Percentiles rank a stretch among this genome's conserved stretches.
phyloP scores from a whole-genome alignment of 441 rosid genomes.

The Populus trichocarpa region DNA sequence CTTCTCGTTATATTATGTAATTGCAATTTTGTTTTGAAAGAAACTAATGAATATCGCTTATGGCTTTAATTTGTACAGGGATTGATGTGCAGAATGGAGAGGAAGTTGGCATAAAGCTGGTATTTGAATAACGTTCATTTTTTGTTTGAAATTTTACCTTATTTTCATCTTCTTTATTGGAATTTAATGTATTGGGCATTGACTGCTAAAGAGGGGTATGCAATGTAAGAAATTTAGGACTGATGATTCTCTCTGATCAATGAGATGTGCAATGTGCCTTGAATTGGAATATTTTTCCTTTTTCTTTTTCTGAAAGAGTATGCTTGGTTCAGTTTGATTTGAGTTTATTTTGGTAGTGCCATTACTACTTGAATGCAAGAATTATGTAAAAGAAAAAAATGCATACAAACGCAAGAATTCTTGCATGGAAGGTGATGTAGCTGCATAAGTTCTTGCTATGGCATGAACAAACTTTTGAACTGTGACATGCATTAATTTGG shows the following conservation, averaged over 20 bases:
- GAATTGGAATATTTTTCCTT: not conserved
- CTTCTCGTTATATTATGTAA: not conserved
- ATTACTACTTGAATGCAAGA: not conserved
- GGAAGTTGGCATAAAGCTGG: slow-evolving; percentile 94
- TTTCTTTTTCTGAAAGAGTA: not conserved
- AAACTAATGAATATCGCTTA: not conserved
- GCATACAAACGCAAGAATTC: too few relatives aligned
- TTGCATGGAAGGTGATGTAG: not conserved
- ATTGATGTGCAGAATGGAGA: slow-evolving; percentile 89
- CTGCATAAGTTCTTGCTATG: not conserved
- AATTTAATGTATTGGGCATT: not conserved
- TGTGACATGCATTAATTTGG: not conserved
- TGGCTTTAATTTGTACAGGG: slow-evolving; percentile 35
- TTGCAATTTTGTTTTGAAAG: not conserved
- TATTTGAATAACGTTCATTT: slow-evolving; percentile 21
- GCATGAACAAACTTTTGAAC: not conserved
- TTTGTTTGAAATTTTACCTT: not conserved
- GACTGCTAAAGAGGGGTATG: not conserved
- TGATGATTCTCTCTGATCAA: not conserved
- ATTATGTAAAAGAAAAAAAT: not conserved
- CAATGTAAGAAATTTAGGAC: not conserved
- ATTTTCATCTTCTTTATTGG: not conserved
- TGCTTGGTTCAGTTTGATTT: not conserved
- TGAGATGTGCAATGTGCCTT: slow-evolving; percentile 2
- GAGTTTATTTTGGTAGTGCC: not conserved